A percentile compares a stretch with the other conserved stretches of the same genome.
Evolutionary conservation across 768 basidiomycete genomes (phyloP).

Genomic region (Rhodotorula graminis): DNA sequence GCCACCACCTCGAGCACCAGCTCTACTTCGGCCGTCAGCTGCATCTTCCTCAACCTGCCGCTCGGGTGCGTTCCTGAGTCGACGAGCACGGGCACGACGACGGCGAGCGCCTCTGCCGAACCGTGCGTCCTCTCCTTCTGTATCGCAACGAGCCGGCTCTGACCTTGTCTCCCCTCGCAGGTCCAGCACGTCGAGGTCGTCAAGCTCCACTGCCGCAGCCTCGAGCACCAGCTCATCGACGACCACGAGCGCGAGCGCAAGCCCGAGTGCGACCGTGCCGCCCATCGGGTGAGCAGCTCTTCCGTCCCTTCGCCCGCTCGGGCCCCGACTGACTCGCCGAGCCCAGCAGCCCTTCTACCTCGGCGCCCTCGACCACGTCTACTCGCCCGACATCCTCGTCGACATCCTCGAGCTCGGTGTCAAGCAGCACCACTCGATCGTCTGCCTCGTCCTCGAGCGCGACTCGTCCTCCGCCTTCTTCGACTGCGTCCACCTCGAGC

Average conservation of each 20-base stretch:
- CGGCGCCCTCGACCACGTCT: too few relatives aligned
- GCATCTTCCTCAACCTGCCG: background rate
- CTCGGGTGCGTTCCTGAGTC: background rate
- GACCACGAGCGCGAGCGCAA: background rate
- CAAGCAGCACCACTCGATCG: too few relatives aligned
- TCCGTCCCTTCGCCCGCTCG: too few relatives aligned
- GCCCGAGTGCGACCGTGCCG: background rate
- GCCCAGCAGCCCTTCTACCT: too few relatives aligned
- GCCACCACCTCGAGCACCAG: too few relatives aligned
- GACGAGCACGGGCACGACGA: background rate
- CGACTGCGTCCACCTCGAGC: too few relatives aligned
- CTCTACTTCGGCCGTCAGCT: background rate
- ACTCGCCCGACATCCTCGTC: too few relatives aligned
- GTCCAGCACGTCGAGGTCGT: background rate
- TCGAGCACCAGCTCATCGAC: background rate
- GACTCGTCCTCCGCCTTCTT: too few relatives aligned
- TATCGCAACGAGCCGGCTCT: background rate
- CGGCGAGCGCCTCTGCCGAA: background rate
- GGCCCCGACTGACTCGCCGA: too few relatives aligned
- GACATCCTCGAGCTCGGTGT: too few relatives aligned
- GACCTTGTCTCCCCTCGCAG: too few relatives aligned
- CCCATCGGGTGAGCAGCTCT: too few relatives aligned
- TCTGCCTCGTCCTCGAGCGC: background rate
- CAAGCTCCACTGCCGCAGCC: background rate
- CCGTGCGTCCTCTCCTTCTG: background rate